Percentiles rank a stretch among this genome's conserved stretches.
These are phyloP conservation scores for Chenopodium berlandieri DNA, from an alignment of 148 eudicot species.

Conservation along the genomic window DNA sequence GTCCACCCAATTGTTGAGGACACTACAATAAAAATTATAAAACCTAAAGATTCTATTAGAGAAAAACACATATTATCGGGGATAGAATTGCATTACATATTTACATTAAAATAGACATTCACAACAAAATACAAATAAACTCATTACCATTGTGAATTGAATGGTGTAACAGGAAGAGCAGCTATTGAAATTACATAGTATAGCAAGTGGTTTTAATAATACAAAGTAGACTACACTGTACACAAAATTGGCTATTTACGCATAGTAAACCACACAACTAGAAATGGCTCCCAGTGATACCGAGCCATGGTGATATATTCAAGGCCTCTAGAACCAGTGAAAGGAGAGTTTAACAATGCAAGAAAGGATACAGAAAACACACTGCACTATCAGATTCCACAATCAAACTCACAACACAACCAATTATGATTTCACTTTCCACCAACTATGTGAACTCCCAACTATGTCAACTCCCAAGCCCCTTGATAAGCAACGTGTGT, in stretches of 20 bases:
- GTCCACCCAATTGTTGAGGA: no score
- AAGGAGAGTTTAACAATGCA: not conserved
- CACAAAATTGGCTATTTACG: slow-evolving; percentile 23
- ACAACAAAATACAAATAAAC: no score
- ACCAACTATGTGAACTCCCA: not conserved
- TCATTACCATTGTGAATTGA: not conserved
- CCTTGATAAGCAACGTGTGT: not conserved
- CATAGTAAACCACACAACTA: not conserved
- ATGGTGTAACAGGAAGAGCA: not conserved
- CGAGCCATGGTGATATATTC: not conserved
- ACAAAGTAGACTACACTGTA: not conserved
- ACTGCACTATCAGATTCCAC: not conserved
- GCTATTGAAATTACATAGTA: not conserved
- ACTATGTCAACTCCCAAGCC: not conserved
- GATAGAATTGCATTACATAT: no score
- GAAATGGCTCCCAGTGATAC: not conserved
- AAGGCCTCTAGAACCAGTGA: not conserved
- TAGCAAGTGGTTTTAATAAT: not conserved
- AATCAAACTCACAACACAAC: not conserved
- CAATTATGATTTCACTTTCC: not conserved
- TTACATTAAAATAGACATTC: no score
- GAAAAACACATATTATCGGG: no score
- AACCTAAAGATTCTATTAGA: no score
- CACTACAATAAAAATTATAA: no score
- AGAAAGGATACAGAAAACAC: not conserved